Base-by-base conservation (phyloP, 306 rosid genomes). In the Sesbania bispinosa region DNA sequence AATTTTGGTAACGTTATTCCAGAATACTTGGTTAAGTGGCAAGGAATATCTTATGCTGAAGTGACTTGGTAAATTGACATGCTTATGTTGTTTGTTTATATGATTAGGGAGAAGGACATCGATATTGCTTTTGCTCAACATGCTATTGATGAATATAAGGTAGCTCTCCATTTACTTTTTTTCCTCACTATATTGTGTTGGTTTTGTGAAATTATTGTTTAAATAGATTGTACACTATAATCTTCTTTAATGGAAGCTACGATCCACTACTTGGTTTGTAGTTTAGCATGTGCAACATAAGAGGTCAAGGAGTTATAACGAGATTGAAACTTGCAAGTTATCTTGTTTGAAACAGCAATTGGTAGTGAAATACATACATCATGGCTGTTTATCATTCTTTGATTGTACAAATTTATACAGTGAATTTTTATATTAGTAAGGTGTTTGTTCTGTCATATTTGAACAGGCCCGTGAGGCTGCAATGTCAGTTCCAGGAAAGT, bases 401-500 rank as follows among this genome's bases (percentile, higher is more conserved):
- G 6, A n/a, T n/a, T n/a, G n/a, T n/a, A n/a, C n/a, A n/a, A n/a
- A n/a, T n/a, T n/a, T n/a, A n/a, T n/a, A n/a, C n/a, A n/a, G n/a
- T n/a, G n/a, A n/a, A n/a, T n/a, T n/a, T n/a, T n/a, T n/a, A n/a
- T n/a, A n/a, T 0, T 39, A 1, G 20, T 62, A 20, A 60, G n/a
- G 16, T 21, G 16, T 35, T 46, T 74, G 60, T 38, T 14, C 9
- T 69, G 21, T 70, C 42, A 69, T 61, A 20, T 48, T 10, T 82
- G 89, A 69, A 76, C 89, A 90, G 96, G 86, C 83, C 35, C 96
- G 96, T 58, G 96, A 90, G 65, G 90, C 93, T 84, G 82, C 84
- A 68, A 82, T 90, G 75, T 82, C 89, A 29, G 72, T 84, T 66
- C 93, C 82, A 74, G 93, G 96, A 47, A 88, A 90, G 84, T 71